Percentiles rank a stretch among this genome's conserved stretches.
phyloP scores from a whole-genome alignment of 2,329 filamentous ascomycete species.

The Calonectria pauciramosa region DNA sequence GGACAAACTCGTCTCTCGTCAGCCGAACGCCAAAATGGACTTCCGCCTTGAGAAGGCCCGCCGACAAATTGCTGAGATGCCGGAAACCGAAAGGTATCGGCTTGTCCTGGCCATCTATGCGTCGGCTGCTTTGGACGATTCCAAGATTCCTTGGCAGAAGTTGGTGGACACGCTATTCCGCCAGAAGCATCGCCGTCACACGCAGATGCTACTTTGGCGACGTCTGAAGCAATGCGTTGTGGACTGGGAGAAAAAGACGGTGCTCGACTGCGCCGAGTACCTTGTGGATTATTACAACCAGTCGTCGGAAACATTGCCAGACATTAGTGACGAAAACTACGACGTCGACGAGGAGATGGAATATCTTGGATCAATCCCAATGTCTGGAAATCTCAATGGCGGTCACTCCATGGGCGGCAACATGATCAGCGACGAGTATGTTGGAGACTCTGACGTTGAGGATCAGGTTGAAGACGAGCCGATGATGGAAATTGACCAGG shows the following conservation, averaged over 20 bases:
- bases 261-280: slow-evolving; percentile 53
- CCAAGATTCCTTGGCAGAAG: slow-evolving; percentile 64
- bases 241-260: slow-evolving; percentile 46
- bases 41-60: slow-evolving; percentile 61
- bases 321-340: slow-evolving; percentile 47
- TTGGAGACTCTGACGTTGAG: slow-evolving; percentile 49
- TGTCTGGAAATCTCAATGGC: slow-evolving; percentile 24
- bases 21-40: slow-evolving; percentile 51
- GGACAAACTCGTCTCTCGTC: slow-evolving; percentile 50
- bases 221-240: slow-evolving; percentile 54
- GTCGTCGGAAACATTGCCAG: slow-evolving; percentile 49
- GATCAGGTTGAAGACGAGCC: slow-evolving; percentile 28
- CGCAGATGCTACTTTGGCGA: slow-evolving; percentile 56
- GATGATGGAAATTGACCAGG: slow-evolving; percentile 27
- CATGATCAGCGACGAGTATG: slow-evolving; percentile 46
- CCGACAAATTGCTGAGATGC: slow-evolving; percentile 57
- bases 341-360: slow-evolving; percentile 51
- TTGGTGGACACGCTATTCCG: slow-evolving; percentile 58
- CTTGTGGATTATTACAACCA: slow-evolving; percentile 53
- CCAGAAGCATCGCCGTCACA: slow-evolving; percentile 53
- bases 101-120: slow-evolving; percentile 60
- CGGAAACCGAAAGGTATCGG: slow-evolving; percentile 58
- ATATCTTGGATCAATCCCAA: slow-evolving; percentile 43
- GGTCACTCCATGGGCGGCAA: slow-evolving; percentile 1
- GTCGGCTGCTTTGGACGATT: slow-evolving; percentile 56